Percentiles rank a stretch among this genome's conserved stretches.
Evolutionary conservation across 345 rosid genomes (phyloP).

Genomic region (Arabidopsis arenosa): DNA sequence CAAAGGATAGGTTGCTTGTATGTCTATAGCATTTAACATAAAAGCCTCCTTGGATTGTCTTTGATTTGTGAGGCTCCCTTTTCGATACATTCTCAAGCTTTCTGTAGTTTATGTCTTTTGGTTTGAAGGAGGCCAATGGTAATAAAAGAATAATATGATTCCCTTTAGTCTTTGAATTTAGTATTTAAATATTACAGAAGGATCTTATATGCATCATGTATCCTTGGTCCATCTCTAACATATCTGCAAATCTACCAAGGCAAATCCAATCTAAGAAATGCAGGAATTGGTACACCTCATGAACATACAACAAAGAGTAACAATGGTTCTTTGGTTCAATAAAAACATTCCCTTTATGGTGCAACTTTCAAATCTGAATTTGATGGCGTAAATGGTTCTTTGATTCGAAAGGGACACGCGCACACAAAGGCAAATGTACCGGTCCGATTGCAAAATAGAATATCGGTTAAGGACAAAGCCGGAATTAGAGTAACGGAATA

Average conservation of each 20-base stretch:
- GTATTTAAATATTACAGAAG: constrained; percentile 9
- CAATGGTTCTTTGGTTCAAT: no score
- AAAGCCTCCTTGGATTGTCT: constrained; percentile 44
- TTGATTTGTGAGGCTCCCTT: constrained; percentile 40
- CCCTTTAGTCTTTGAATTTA: not conserved
- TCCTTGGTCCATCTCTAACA: not conserved
- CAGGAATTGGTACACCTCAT: not conserved
- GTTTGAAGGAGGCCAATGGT: not conserved
- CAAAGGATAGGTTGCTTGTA: constrained; percentile 44
- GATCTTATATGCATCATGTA: not conserved
- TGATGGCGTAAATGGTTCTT: no score
- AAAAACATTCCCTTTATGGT: no score
- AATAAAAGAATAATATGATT: constrained; percentile 27
- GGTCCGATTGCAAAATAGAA: constrained; percentile 20
- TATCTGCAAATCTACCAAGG: not conserved
- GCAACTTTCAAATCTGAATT: no score
- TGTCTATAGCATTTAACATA: constrained; percentile 40
- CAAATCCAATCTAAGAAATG: not conserved
- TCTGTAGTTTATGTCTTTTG: constrained; percentile 13
- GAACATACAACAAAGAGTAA: not conserved
- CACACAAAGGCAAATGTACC: constrained; percentile 15
- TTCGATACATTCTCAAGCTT: constrained; percentile 27
- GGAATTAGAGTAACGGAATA: constrained; percentile 8
- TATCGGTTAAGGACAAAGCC: constrained; percentile 29
- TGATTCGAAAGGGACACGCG: not conserved